Base-by-base conservation (phyloP, 176 grass and related monocot genomes). In the Carex littledalei region DNA sequence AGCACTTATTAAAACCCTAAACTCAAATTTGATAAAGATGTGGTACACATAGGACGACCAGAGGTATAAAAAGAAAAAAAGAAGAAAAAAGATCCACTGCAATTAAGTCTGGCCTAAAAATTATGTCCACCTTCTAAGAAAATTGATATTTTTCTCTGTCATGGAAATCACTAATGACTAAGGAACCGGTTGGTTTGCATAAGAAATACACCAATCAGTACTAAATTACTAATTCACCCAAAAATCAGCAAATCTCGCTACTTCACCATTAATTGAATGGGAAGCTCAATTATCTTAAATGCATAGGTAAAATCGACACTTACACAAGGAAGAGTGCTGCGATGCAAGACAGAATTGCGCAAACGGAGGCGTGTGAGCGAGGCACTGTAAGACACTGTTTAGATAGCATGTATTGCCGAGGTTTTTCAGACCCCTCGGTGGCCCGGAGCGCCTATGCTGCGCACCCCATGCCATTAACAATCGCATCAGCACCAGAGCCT, bases 301-400 rank as follows among this genome's bases (percentile, higher is more conserved):
- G 4, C 49, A 78, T 16, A 78, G 20, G 9, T 31, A 54, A 52
- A 39, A 35, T 49, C 14, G 58, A 18, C 13, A 83, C 84, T 65
- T 84, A 99, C 97, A 96, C 67, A 94, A 80, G 63, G 81, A 87
- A 72, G 93, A 99, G 90, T 99, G 97, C 22, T 88, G 87, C 6
- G 79, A 89, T 65, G 89, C 56, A 13, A 94, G 90, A 75, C 93
- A 96, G 78, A 99, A 99, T 75, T 65, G 88, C 43, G 91, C 97
- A 79, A 99, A 90, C 77, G 90, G 91, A n/a, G 97, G 90, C 22
- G 96, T 99, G 85, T 88, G 91, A 21, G 91, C 89, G 58, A 99
- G 91, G 88, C 93, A 99, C 90, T 99, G 97, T 79, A 99, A 88
- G 10, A 99, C 93, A 82, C 97, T 96, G 83, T 99, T 99, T 72